Evolutionary conservation across 495 filamentous ascomycete genomes (phyloP).

Genomic region (Penicillium odoratum): DNA sequence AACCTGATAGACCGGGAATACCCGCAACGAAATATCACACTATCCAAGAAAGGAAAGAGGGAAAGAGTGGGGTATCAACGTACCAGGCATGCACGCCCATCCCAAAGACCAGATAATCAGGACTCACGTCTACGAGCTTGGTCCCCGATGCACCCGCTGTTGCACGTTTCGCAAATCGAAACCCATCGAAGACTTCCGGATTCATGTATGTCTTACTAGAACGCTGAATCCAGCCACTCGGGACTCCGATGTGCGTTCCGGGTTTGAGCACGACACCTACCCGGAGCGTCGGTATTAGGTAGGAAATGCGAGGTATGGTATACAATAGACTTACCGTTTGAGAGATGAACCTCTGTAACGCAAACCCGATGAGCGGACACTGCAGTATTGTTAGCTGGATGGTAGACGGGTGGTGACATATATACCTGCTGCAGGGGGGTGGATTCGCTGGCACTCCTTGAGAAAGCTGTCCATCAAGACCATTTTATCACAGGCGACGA

Average conservation of each 20-base stretch:
- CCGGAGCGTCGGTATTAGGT: neutral
- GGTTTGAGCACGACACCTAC: constrained; percentile 26
- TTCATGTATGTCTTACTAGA: constrained; percentile 17
- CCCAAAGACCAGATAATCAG: constrained; percentile 30
- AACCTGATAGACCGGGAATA: neutral
- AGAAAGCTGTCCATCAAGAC: constrained; percentile 30
- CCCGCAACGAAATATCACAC: neutral
- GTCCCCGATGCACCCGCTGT: constrained; percentile 17
- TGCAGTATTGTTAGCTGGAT: constrained; percentile 15
- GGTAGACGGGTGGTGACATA: constrained; percentile 7
- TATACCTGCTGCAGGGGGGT: constrained; percentile 28
- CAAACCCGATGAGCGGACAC: constrained; percentile 31
- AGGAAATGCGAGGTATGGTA: neutral
- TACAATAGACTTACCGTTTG: constrained; percentile 18
- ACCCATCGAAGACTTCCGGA: constrained; percentile 30
- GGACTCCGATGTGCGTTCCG: constrained; percentile 26
- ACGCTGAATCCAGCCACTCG: constrained; percentile 27
- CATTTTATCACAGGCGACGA: constrained; percentile 20
- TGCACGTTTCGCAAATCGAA: constrained; percentile 27
- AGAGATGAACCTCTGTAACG: constrained; percentile 14
- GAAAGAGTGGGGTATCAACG: constrained; percentile 1
- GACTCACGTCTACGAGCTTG: constrained; percentile 24
- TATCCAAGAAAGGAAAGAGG: neutral
- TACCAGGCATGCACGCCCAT: constrained; percentile 31
- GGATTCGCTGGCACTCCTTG: constrained; percentile 31